Evolutionary conservation across 495 filamentous ascomycete genomes (phyloP).

Genomic region (Cudoniella acicularis): DNA sequence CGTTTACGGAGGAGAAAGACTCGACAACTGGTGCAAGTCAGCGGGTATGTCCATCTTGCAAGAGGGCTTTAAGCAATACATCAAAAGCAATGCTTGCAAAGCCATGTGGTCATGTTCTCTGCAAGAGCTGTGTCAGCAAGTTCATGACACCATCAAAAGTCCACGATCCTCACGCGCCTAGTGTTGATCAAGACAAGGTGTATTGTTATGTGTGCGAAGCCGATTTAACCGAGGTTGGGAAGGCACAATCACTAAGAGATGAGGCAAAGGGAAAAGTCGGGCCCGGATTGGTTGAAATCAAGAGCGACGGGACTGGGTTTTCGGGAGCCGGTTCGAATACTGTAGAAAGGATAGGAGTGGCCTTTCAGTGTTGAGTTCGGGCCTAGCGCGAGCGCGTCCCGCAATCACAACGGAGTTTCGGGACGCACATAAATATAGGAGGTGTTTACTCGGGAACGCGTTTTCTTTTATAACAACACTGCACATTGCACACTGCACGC

Average conservation of each 20-base stretch:
- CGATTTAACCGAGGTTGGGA: conserved; percentile 56
- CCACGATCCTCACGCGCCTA: conserved; percentile 62
- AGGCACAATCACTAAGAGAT: conserved; percentile 38
- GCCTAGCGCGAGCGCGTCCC: too few species aligned
- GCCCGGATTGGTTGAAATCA: conserved; percentile 79
- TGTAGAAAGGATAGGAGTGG: conserved; percentile 73
- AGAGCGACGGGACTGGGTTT: conserved; percentile 89
- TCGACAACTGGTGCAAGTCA: conserved; percentile 45
- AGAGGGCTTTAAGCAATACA: conserved; percentile 77
- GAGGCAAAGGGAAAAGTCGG: conserved; percentile 54
- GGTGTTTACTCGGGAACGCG: too few species aligned
- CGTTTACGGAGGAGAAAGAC: conserved; percentile 75
- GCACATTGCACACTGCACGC: too few species aligned
- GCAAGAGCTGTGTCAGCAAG: conserved; percentile 80
- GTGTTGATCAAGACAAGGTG: conserved; percentile 49
- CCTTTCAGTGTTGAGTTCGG: conserved; percentile 70
- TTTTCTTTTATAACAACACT: too few species aligned
- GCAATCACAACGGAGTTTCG: too few species aligned
- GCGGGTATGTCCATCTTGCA: conserved; percentile 82
- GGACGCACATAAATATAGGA: too few species aligned
- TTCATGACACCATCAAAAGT: conserved; percentile 67
- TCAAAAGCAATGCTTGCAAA: conserved; percentile 83
- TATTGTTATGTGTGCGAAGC: conserved; percentile 88
- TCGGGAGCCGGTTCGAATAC: conserved; percentile 79
- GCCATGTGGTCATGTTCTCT: conserved; percentile 92